Evolutionary conservation across 192 early-diverging fungal species (phyloP).

Genomic region (Phlyctochytrium bullatum): DNA sequence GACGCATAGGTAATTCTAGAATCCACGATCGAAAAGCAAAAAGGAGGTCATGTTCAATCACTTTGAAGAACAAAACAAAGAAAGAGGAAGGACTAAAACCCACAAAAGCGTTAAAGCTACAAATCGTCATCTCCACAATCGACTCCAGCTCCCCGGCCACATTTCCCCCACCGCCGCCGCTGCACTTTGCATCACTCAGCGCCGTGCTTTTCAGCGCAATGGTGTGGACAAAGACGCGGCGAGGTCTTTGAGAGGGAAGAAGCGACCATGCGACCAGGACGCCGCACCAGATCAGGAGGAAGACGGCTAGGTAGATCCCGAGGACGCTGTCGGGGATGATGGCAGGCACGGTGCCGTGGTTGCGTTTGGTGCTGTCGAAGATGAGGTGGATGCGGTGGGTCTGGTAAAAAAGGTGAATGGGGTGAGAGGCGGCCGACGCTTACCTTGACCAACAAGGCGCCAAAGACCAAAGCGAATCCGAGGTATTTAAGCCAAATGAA

Average conservation of each 20-base stretch:
- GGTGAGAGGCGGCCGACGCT: too few relatives aligned
- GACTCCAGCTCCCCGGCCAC: background rate
- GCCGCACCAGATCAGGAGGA: background rate
- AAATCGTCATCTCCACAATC: background rate
- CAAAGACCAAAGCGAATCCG: background rate
- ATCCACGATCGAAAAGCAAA: too few relatives aligned
- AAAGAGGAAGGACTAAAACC: too few relatives aligned
- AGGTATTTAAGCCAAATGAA: background rate
- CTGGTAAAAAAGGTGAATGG: background rate
- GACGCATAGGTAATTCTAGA: background rate
- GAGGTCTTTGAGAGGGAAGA: background rate
- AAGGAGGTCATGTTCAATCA: background rate
- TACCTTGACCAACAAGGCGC: background rate
- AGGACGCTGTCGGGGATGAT: background rate
- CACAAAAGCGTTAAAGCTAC: too few relatives aligned
- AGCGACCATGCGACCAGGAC: background rate
- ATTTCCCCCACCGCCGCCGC: too few relatives aligned
- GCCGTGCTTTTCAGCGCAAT: conserved; percentile 3
- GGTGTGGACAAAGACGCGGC: background rate
- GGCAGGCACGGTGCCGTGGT: too few relatives aligned
- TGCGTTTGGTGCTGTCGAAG: background rate
- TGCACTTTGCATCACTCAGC: background rate
- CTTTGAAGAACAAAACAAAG: too few relatives aligned
- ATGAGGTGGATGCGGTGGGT: conserved; percentile 1
- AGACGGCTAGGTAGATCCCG: background rate